Evolutionary conservation across 371 early-diverging fungal genomes (phyloP).

Genomic region (Homolaphlyctis polyrhiza): DNA sequence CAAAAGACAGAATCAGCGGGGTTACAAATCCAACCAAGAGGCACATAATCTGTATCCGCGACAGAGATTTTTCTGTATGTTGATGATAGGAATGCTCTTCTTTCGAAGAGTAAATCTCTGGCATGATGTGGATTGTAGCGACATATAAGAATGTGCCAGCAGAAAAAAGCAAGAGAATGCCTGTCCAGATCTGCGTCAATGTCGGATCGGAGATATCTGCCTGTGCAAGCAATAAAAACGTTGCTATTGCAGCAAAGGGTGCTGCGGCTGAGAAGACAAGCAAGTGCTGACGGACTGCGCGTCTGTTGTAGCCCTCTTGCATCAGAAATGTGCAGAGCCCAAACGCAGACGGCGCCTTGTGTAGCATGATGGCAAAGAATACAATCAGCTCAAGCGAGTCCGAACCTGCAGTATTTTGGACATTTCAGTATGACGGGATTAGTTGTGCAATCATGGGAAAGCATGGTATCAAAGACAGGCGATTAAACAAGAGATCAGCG

Average conservation of each 20-base stretch:
- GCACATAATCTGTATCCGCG: conserved; percentile 18
- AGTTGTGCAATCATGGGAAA: too few relatives aligned
- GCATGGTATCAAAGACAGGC: too few relatives aligned
- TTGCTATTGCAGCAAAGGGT: conserved; percentile 75
- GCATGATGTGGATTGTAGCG: conserved; percentile 71
- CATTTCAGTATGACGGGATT: too few relatives aligned
- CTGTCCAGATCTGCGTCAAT: conserved; percentile 59
- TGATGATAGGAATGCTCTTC: conserved; percentile 3
- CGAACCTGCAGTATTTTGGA: conserved; percentile 14
- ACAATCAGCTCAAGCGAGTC: conserved; percentile 70
- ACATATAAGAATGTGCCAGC: conserved; percentile 92
- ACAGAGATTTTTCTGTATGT: conserved; percentile 11
- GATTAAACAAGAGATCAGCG: too few relatives aligned
- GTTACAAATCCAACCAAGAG: conserved; percentile 30
- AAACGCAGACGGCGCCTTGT: conserved; percentile 94
- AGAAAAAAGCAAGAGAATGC: conserved; percentile 65
- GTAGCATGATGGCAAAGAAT: conserved; percentile 92
- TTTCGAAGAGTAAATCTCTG: conserved; percentile 43
- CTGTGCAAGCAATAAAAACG: conserved; percentile 44
- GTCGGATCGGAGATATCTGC: conserved; percentile 24
- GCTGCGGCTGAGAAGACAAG: conserved; percentile 79
- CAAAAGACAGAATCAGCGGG: conserved; percentile 29
- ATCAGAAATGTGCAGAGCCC: conserved; percentile 81
- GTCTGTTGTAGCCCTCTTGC: conserved; percentile 57
- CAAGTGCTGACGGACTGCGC: conserved; percentile 68